Conservation (phyloP, 495 filamentous ascomycete genomes). For the Neurospora cerealis region DNA sequence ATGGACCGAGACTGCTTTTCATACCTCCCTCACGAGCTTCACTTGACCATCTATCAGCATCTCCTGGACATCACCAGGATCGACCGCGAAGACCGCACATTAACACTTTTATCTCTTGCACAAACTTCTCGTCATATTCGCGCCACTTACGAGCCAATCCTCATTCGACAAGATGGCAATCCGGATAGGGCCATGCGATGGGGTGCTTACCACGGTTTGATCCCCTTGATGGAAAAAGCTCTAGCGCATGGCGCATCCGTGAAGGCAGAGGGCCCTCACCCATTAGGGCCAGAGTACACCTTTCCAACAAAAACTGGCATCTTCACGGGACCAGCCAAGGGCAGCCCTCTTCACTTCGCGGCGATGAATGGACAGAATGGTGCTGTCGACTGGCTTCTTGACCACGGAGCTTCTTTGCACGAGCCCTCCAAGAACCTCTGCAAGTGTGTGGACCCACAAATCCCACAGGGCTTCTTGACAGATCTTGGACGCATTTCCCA, state of each 20-base stretch:
- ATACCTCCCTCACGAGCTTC: background rate
- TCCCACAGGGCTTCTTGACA: background rate
- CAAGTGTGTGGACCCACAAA: background rate
- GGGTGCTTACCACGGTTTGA: background rate
- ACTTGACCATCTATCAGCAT: background rate
- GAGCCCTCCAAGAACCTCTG: background rate
- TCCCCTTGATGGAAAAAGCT: background rate
- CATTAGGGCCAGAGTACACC: background rate
- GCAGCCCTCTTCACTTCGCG: background rate
- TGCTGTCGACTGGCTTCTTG: background rate
- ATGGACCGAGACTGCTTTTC: background rate
- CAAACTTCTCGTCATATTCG: background rate
- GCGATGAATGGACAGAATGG: background rate
- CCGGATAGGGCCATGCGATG: background rate
- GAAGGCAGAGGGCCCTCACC: background rate
- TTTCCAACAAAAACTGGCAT: background rate
- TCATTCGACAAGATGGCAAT: background rate
- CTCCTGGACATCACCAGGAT: background rate
- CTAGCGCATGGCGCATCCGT: background rate
- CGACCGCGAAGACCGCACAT: background rate
- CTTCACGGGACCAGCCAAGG: background rate
- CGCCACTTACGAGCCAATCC: background rate
- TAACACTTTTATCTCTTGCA: background rate
- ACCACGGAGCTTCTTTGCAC: background rate
- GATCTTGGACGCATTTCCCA: background rate